Base-by-base conservation (phyloP, 2,329 filamentous ascomycete species). In the Polytolypa hystricis region DNA sequence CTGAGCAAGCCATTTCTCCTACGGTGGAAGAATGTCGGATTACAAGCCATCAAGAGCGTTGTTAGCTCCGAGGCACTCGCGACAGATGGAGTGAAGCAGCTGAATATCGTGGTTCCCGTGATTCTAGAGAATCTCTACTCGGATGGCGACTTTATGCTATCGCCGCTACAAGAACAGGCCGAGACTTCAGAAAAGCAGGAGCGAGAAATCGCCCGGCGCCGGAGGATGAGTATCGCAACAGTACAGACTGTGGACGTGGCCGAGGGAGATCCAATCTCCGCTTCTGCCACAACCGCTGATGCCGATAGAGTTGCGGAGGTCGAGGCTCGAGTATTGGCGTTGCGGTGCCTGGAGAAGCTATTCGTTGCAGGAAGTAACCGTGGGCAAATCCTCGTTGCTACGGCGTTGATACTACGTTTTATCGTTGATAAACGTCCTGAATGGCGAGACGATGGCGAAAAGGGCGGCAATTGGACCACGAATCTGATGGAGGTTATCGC, bases 221-320 rank as follows among this genome's bases (percentile, higher is more conserved):
- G 84, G 45, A 75, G 86, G 42, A 79, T 79, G 49, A 95, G 89
- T 60, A 71, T 82, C 30, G 80, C 82, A 14, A 93, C 86, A 0
- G 79, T 85, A 6, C 71, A 74, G 39, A 87, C 82, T 1, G 70
- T 70, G 33, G 81, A 84, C 31, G 78, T 77, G 0, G 74, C 79
- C 28, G 72, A 77, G 4, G 82, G 82, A 43, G 72, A 82, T 29
- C 71, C 75, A 34, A 65, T 71, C 8, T 58, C 70, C 8, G 81
- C 83, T 16, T 73, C 81, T 1, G 84, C 81, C 37, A 85, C 84
- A 0, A 82, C 84, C 1, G 80, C 80, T 16, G 89, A 95, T 53
- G 85, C 85, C 17, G 91, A 96, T 60, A 84, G 81, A 56, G 66
- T 91, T 42, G 87, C 85, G 2, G 87, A 96, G 59, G 80, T 94